Evolutionary conservation across 228 moss, liverwort and hornwort species (phyloP).

Genomic region (Sphagnum fallax): DNA sequence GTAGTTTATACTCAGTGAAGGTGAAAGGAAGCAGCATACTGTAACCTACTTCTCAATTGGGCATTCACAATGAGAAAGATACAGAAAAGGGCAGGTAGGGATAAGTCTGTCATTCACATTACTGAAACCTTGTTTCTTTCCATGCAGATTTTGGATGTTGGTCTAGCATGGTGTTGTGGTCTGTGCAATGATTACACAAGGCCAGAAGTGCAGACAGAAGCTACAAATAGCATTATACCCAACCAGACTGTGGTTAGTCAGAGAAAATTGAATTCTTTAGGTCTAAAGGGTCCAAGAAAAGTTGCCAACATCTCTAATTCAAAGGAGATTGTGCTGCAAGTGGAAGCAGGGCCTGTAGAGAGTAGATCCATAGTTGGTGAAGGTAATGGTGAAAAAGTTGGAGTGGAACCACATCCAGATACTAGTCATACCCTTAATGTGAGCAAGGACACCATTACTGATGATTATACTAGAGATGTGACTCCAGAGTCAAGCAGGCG

Average conservation of each 20-base stretch:
- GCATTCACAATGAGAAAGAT: too few relatives aligned
- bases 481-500: conserved; percentile 47
- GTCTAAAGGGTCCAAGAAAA: conserved; percentile 24
- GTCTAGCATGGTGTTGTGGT: conserved; percentile 42
- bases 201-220: conserved; percentile 23
- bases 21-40: too few relatives aligned
- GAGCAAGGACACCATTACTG: conserved; percentile 24
- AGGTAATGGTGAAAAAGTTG: conserved; percentile 31
- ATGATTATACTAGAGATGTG: conserved; percentile 25
- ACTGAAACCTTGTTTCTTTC: too few relatives aligned
- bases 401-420: conserved; percentile 15
- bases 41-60: too few relatives aligned
- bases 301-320: conserved; percentile 32
- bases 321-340: conserved; percentile 50
- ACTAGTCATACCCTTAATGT: conserved; percentile 13
- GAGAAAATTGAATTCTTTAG: conserved; percentile 23
- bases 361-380: conserved; percentile 24
- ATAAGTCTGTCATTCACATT: too few relatives aligned
- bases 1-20: too few relatives aligned
- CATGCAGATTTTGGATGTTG: conserved; percentile 31
- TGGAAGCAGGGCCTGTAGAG: conserved; percentile 44
- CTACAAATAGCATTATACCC: too few relatives aligned
- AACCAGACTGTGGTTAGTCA: conserved; percentile 17
- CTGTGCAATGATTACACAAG: conserved; percentile 31
- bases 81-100: too few relatives aligned